Conservation (phyloP, 169 alveolate genomes). For the Eimeria falciformis region DNA sequence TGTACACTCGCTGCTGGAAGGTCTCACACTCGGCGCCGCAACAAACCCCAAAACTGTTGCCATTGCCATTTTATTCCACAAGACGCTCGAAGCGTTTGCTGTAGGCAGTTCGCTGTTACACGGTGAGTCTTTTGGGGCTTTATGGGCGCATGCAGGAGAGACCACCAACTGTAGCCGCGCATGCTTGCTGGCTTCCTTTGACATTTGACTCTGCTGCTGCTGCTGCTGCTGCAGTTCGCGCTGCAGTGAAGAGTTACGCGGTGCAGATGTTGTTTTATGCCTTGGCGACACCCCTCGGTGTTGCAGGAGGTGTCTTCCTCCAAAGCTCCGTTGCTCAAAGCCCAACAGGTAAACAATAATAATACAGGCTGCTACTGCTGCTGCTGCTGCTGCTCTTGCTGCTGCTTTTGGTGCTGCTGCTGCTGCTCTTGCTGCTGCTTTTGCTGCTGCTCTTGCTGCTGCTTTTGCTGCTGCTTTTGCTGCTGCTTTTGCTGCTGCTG, state of each 20-base stretch:
- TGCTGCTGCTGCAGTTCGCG: conserved; percentile 50
- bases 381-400: conserved; percentile 45
- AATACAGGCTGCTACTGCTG: conserved; percentile 46
- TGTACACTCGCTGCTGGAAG: conserved; percentile 70
- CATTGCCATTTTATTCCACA: conserved; percentile 55
- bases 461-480: no score
- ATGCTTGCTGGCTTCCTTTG: conserved; percentile 17
- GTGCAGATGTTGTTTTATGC: conserved; percentile 68
- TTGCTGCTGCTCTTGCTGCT: conserved; percentile 3
- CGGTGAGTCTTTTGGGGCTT: conserved; percentile 19
- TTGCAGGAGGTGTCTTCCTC: conserved; percentile 18
- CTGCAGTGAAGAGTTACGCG: not conserved
- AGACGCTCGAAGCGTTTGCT: conserved; percentile 66
- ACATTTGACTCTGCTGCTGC: conserved; percentile 5
- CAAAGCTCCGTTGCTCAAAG: not conserved
- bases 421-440: conserved; percentile 23
- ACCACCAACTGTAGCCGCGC: not conserved
- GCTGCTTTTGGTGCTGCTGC: conserved; percentile 19
- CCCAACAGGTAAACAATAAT: no score
- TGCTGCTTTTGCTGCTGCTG: no score
- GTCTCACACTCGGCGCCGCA: conserved; percentile 61
- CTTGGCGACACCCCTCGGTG: conserved; percentile 61
- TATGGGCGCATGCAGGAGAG: not conserved
- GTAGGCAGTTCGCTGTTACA: conserved; percentile 67
- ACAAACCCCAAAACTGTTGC: conserved; percentile 46